phyloP scores from a whole-genome alignment of 345 rosid species.

The Erysimum cheiranthoides region DNA sequence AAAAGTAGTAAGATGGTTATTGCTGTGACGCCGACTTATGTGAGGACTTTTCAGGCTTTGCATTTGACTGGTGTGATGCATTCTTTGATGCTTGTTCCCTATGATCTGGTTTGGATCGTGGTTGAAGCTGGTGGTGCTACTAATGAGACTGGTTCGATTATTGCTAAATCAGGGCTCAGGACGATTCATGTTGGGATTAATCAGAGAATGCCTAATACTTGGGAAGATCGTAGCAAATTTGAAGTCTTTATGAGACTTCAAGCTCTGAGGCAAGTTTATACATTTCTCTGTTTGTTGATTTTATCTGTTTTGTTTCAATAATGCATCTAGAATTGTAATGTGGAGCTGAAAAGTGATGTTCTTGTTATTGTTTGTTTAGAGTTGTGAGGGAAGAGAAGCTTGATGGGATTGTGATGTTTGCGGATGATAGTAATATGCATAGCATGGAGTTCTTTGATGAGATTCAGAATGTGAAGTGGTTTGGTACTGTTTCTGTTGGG shows the following conservation, averaged over 20 bases:
- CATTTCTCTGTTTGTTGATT: background rate
- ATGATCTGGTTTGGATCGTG: conserved; percentile 91
- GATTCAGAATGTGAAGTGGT: conserved; percentile 90
- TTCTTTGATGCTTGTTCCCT: conserved; percentile 84
- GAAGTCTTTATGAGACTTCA: conserved; percentile 88
- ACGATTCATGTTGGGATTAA: conserved; percentile 68
- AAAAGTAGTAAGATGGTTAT: conserved; percentile 68
- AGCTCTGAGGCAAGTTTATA: conserved; percentile 63
- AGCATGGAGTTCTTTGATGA: conserved; percentile 96
- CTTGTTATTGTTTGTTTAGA: conserved; percentile 53
- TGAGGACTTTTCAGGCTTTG: conserved; percentile 87
- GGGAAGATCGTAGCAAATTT: conserved; percentile 73
- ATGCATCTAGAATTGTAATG: conserved; percentile 3
- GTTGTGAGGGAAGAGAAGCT: conserved; percentile 80
- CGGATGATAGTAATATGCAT: conserved; percentile 97
- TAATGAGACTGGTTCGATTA: conserved; percentile 75
- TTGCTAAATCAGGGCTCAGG: conserved; percentile 69
- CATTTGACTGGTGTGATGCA: conserved; percentile 96
- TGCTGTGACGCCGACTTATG: conserved; percentile 92
- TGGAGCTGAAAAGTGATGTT: background rate
- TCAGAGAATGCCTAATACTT: conserved; percentile 74
- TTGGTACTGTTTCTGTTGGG: conserved; percentile 88
- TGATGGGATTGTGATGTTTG: conserved; percentile 94
- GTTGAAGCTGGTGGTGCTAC: conserved; percentile 90
- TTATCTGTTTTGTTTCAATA: background rate